Percentiles rank a stretch among this genome's conserved stretches.
phyloP scores from a whole-genome alignment of 805 yeast species.

The Pichia nanzhaoensis region DNA sequence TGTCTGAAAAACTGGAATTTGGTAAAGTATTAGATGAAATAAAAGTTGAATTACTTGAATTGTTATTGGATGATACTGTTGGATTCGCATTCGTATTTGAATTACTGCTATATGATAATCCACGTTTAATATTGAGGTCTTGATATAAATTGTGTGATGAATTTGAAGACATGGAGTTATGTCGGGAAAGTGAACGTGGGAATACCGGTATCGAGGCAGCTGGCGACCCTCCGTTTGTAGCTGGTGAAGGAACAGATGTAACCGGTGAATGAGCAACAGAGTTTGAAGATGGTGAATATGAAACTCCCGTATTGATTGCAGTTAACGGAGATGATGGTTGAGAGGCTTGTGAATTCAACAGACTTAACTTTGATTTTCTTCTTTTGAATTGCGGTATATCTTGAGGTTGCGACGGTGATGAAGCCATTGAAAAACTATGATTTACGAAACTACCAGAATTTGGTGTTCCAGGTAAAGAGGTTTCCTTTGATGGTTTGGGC shows the following conservation, averaged over 20 bases:
- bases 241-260: not conserved
- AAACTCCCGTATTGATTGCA: not conserved
- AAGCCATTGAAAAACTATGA: slow-evolving; percentile 13
- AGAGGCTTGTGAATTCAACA: slow-evolving; percentile 15
- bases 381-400: slow-evolving; percentile 29
- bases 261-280: slow-evolving; percentile 19
- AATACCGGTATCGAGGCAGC: slow-evolving; percentile 10
- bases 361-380: slow-evolving; percentile 24
- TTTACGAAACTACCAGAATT: slow-evolving; percentile 9
- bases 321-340: slow-evolving; percentile 26
- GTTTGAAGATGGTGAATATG: slow-evolving; percentile 8
- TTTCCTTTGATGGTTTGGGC: slow-evolving; percentile 27
- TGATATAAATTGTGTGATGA: slow-evolving; percentile 23
- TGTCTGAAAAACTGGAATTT: not conserved
- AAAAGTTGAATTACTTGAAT: too few relatives aligned
- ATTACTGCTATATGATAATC: slow-evolving; percentile 14
- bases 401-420: slow-evolving; percentile 23
- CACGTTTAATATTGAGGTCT: slow-evolving; percentile 24
- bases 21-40: not conserved
- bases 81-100: not conserved
- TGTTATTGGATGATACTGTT: not conserved
- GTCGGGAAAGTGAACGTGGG: slow-evolving; percentile 20
- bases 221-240: slow-evolving; percentile 12
- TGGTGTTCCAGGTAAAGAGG: slow-evolving; percentile 23
- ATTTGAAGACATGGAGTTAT: slow-evolving; percentile 21